Evolutionary conservation across 306 rosid species (phyloP).

Genomic region (Casuarina equisetifolia): DNA sequence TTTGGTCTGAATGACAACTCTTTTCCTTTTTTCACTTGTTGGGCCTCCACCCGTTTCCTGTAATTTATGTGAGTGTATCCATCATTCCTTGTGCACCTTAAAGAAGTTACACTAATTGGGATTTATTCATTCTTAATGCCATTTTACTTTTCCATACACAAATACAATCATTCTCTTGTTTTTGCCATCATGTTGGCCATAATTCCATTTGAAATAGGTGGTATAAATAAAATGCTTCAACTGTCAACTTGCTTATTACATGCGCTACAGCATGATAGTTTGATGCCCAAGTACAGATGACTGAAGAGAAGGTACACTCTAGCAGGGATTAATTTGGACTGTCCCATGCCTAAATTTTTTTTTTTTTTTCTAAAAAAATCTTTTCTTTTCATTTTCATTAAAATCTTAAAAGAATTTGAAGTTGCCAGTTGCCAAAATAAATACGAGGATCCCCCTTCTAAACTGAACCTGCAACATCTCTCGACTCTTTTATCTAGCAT

Average conservation of each 20-base stretch:
- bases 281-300: neutral
- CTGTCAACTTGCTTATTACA: neutral
- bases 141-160: neutral
- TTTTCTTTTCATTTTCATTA: neutral
- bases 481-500: too few species aligned
- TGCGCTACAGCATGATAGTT: neutral
- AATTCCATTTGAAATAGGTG: neutral
- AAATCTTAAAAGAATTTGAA: too few species aligned
- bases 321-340: too few species aligned
- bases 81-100: neutral
- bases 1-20: slow-evolving; percentile 13
- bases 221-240: neutral
- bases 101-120: neutral
- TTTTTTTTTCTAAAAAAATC: neutral
- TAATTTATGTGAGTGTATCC: slow-evolving; percentile 19
- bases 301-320: neutral
- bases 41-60: slow-evolving; percentile 22
- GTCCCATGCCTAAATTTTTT: neutral
- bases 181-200: neutral
- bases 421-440: too few species aligned
- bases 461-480: too few species aligned
- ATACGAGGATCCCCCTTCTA: too few species aligned
- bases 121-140: slow-evolving; percentile 11
- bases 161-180: neutral
- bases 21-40: neutral